Evolutionary conservation across 257 asterid species (phyloP), one percentile per base, ranked within the genome.

Genomic region (Solanum arcanum): DNA sequence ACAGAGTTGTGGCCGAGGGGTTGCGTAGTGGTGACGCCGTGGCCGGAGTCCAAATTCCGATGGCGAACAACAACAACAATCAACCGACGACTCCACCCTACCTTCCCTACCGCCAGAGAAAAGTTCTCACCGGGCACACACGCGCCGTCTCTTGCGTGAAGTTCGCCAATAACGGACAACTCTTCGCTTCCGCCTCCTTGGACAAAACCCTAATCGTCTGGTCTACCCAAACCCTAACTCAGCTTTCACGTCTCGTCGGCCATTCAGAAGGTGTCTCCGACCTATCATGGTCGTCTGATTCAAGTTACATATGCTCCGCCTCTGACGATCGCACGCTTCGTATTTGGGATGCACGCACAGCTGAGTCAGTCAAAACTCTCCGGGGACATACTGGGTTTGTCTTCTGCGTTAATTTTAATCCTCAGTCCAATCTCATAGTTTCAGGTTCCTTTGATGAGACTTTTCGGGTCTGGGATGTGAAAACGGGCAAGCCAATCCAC

Each of bases 251-350:
- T 77, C 83, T 97, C 25, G 86, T 86, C 86, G 98, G 98, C 86
- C 99, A 97, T 90, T 90, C 97, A 44, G 97, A 92, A 16, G 99
- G 99, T 77, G 87, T 97, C 85, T 92, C 91, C 90, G 99, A 97
- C 89, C 92, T 97, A 7, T 91, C 98, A 73, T 97, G 98, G 98
- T 95, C 98, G 75, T 93, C 95, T 9, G 99, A 97, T 82, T 95
- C 98, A 86, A 93, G 93, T 25, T 95, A 95, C 94, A 87, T 97
- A 62, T 95, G 98, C 90, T 95, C 99, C 89, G 99, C 98, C 87
- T 97, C 99, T 68, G 99, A 97, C 88, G 99, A 97, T 83, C 93
- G 96, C n/a, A 94, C 99, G 44, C 90, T 97, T 92, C 99, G 97
- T 78, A 95, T 97, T 85, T 97, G 98, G 99, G 93, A 88, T 89